Evolutionary conservation across 2,329 filamentous ascomycete species (phyloP).

Genomic region (Beauveria sp.): DNA sequence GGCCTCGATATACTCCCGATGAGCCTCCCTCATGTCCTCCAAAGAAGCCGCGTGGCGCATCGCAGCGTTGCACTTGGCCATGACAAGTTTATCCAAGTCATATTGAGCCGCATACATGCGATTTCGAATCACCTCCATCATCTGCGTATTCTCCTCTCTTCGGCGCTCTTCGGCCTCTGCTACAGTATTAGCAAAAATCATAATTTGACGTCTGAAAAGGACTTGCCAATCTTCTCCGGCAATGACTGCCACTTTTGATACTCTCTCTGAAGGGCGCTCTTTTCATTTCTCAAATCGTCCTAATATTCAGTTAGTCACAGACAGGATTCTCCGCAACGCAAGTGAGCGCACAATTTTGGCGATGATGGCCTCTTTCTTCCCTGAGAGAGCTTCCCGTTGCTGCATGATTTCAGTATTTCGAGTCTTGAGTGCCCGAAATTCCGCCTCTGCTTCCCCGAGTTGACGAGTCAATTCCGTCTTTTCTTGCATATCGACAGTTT

Average conservation of each 20-base stretch:
- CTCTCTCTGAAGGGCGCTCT: conserved; percentile 59
- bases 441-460: conserved; percentile 33
- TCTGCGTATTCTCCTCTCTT: conserved; percentile 23
- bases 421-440: conserved; percentile 26
- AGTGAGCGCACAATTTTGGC: conserved; percentile 26
- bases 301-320: conserved; percentile 23
- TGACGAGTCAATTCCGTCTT: conserved; percentile 53
- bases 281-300: conserved; percentile 50
- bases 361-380: conserved; percentile 28
- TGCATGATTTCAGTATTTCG: conserved; percentile 19
- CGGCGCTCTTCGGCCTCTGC: conserved; percentile 27
- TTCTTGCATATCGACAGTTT: conserved; percentile 61
- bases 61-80: conserved; percentile 48
- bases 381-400: conserved; percentile 29
- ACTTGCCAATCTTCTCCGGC: conserved; percentile 62
- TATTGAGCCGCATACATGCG: conserved; percentile 42
- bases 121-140: conserved; percentile 25
- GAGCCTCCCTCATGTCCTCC: conserved; percentile 50
- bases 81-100: conserved; percentile 45
- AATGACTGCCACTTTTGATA: conserved; percentile 58
- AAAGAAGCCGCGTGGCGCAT: conserved; percentile 52
- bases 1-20: conserved; percentile 59
- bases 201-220: not conserved
- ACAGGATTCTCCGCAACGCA: not conserved
- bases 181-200: conserved; percentile 14